phyloP scores from a whole-genome alignment of 768 basidiomycete species.

The Amanita pallidorosea region DNA sequence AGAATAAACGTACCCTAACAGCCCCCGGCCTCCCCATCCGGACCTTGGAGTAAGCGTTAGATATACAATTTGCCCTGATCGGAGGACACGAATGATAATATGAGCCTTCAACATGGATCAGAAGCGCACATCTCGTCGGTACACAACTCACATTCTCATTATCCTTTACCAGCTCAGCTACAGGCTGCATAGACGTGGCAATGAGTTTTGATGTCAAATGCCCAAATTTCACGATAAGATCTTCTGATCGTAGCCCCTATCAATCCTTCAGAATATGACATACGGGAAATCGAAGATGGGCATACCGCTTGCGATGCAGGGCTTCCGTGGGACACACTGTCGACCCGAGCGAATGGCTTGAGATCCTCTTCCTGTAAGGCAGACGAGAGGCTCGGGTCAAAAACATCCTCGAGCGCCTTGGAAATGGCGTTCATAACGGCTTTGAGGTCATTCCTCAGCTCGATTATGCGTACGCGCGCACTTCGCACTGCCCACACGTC shows the following conservation, averaged over 20 bases:
- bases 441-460: conserved; percentile 70
- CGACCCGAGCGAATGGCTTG: conserved; percentile 69
- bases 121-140: background rate
- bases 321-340: conserved; percentile 69
- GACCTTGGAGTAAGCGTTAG: conserved; percentile 57
- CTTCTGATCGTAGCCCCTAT: conserved; percentile 59
- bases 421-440: conserved; percentile 57
- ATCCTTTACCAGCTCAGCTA: conserved; percentile 63
- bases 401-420: conserved; percentile 59
- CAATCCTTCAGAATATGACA: conserved; percentile 1
- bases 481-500: conserved; percentile 72
- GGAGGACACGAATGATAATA: conserved; percentile 47
- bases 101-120: conserved; percentile 32
- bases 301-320: conserved; percentile 76
- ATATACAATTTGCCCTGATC: conserved; percentile 31
- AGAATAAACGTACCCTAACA: conserved; percentile 55
- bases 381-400: conserved; percentile 30
- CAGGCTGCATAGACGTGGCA: conserved; percentile 43
- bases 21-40: conserved; percentile 83
- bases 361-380: conserved; percentile 5
- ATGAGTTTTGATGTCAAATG: conserved; percentile 44
- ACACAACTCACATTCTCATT: conserved; percentile 61
- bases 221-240: conserved; percentile 70
- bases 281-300: background rate
- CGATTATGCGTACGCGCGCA: conserved; percentile 69